Conservation (phyloP, 805 yeast genomes). For the Saturnispora bothae region DNA sequence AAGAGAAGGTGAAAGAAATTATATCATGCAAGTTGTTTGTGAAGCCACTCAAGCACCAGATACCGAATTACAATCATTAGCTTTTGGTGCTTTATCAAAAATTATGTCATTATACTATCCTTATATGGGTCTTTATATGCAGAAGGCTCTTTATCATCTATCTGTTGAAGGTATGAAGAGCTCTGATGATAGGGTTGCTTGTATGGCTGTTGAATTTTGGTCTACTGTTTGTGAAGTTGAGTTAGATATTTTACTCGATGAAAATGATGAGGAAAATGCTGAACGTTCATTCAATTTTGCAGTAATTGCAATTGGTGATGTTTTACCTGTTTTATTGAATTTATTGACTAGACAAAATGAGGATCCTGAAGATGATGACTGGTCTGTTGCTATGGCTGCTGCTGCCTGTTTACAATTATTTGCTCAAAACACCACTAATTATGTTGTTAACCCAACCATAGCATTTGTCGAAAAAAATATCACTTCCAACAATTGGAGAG, state of each 20-base stretch:
- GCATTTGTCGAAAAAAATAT: slow-evolving; percentile 74
- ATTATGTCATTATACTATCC: slow-evolving; percentile 84
- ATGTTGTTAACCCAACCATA: slow-evolving; percentile 77
- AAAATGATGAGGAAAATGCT: slow-evolving; percentile 44
- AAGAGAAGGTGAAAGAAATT: slow-evolving; percentile 90
- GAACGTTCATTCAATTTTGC: slow-evolving; percentile 84
- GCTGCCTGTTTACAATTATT: slow-evolving; percentile 93
- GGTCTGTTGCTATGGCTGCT: slow-evolving; percentile 98
- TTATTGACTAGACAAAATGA: slow-evolving; percentile 83
- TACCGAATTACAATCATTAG: slow-evolving; percentile 78
- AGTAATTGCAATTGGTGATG: slow-evolving; percentile 68
- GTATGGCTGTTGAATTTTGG: slow-evolving; percentile 99
- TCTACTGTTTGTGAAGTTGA: slow-evolving; percentile 99
- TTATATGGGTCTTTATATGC: slow-evolving; percentile 93
- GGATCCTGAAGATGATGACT: slow-evolving; percentile 89
- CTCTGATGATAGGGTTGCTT: slow-evolving; percentile 71
- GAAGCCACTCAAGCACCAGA: slow-evolving; percentile 93
- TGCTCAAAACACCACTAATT: slow-evolving; percentile 82
- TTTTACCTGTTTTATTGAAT: slow-evolving; percentile 74
- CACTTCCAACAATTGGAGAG: slow-evolving; percentile 57
- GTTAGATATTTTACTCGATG: slow-evolving; percentile 62
- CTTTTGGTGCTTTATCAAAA: slow-evolving; percentile 89
- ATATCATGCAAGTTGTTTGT: slow-evolving; percentile 97
- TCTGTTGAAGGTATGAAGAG: slow-evolving; percentile 90
- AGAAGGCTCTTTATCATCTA: slow-evolving; percentile 83